These are phyloP conservation scores for Debaryomyces hansenii DNA, from an alignment of 805 yeast species.

Conservation along the genomic window DNA sequence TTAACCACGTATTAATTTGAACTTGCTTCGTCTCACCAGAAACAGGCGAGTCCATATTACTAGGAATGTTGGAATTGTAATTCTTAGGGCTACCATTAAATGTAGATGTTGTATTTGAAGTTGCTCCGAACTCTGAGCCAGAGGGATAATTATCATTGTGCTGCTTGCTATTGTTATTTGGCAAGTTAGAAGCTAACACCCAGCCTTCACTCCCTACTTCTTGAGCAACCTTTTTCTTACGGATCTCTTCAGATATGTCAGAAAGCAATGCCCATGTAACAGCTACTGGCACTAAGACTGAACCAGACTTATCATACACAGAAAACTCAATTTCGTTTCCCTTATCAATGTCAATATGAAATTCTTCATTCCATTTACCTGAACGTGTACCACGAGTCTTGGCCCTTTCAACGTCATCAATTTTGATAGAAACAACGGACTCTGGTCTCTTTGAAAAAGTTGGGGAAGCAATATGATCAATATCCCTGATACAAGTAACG, in stretches of 20 bases:
- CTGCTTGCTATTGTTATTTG: constrained; percentile 14
- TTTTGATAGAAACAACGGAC: constrained; percentile 70
- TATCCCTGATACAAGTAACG: constrained; percentile 79
- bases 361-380: constrained; percentile 83
- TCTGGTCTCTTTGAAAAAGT: constrained; percentile 78
- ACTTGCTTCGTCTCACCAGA: constrained; percentile 23
- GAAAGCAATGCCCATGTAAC: constrained; percentile 87
- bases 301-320: constrained; percentile 77
- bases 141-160: neutral
- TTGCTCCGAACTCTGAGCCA: constrained; percentile 9
- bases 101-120: neutral
- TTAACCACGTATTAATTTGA: constrained; percentile 78
- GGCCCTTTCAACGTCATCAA: constrained; percentile 85
- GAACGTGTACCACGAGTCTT: constrained; percentile 72
- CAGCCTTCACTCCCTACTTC: constrained; percentile 76
- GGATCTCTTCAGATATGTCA: constrained; percentile 91
- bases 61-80: neutral
- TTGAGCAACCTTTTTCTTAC: constrained; percentile 81
- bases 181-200: constrained; percentile 74
- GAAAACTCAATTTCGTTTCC: constrained; percentile 91
- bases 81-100: neutral
- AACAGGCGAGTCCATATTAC: constrained; percentile 1
- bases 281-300: constrained; percentile 79
- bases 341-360: constrained; percentile 77
- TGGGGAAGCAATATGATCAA: constrained; percentile 89